phyloP scores from a whole-genome alignment of 305 asterid species.

The Fraxinus albicans region DNA sequence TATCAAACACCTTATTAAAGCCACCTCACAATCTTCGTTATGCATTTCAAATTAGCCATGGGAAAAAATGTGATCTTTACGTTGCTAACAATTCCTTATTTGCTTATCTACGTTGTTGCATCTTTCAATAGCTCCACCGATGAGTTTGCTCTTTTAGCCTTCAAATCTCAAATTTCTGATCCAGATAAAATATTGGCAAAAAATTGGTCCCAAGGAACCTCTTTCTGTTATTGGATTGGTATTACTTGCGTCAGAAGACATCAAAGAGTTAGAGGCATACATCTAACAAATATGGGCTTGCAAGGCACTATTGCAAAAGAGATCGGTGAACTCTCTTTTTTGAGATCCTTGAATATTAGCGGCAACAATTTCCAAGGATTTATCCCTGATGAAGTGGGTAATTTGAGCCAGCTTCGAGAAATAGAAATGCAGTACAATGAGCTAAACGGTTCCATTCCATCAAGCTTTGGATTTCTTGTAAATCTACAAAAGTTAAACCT shows the following conservation, averaged over 20 bases:
- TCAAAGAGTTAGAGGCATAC: slow-evolving; percentile 2
- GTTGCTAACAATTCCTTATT: neutral
- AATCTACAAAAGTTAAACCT: neutral
- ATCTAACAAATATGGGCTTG: slow-evolving; percentile 4
- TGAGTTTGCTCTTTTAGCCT: slow-evolving; percentile 22
- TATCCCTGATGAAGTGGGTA: slow-evolving; percentile 16
- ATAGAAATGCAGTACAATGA: neutral
- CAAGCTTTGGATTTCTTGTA: neutral
- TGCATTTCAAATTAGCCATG: neutral
- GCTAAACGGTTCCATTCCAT: slow-evolving; percentile 5
- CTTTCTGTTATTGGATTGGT: slow-evolving; percentile 22
- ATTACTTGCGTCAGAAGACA: slow-evolving; percentile 4
- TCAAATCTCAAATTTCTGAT: slow-evolving; percentile 18
- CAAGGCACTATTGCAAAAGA: slow-evolving; percentile 17
- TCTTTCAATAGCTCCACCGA: slow-evolving; percentile 1
- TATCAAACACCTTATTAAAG: neutral
- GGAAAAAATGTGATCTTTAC: neutral
- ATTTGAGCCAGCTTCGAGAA: slow-evolving; percentile 19
- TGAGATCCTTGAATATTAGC: slow-evolving; percentile 4
- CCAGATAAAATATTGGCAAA: slow-evolving; percentile 8
- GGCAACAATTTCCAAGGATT: slow-evolving; percentile 16
- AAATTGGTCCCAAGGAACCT: slow-evolving; percentile 28
- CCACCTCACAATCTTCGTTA: neutral
- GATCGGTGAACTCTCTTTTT: slow-evolving; percentile 12
- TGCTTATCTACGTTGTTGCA: neutral